phyloP scores from a whole-genome alignment of 2,329 filamentous ascomycete genomes.

The Akanthomyces dipterigenus region DNA sequence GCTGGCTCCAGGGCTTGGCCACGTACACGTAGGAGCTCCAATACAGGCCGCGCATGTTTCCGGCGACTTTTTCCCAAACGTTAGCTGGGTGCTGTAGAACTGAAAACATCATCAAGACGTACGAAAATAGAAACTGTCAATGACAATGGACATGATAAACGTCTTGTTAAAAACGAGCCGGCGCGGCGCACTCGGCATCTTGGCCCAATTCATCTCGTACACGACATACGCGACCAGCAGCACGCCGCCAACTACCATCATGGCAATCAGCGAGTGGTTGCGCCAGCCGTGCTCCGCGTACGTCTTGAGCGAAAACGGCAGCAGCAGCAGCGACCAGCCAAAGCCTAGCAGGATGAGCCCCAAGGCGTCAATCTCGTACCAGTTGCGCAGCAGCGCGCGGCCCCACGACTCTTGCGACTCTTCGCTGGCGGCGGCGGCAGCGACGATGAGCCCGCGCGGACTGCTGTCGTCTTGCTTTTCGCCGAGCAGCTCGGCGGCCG shows the following conservation, averaged over 20 bases:
- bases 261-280: conserved; percentile 35
- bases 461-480: conserved; percentile 14
- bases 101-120: not conserved
- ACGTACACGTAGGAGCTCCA: conserved; percentile 30
- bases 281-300: conserved; percentile 36
- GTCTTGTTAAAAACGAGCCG: conserved; percentile 24
- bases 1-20: conserved; percentile 35
- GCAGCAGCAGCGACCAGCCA: conserved; percentile 52
- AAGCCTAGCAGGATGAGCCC: conserved; percentile 52
- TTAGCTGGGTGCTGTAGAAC: not conserved
- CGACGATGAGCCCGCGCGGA: conserved; percentile 17
- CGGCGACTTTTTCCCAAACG: conserved; percentile 18
- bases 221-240: conserved; percentile 28
- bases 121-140: conserved; percentile 25
- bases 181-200: conserved; percentile 20
- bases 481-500: conserved; percentile 15
- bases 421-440: conserved; percentile 14
- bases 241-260: conserved; percentile 33
- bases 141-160: conserved; percentile 24
- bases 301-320: conserved; percentile 52
- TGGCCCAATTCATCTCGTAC: conserved; percentile 27
- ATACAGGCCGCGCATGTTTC: conserved; percentile 24
- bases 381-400: conserved; percentile 27
- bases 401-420: conserved; percentile 17
- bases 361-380: conserved; percentile 49